Conservation (phyloP, 2,329 filamentous ascomycete genomes). For the Epichloe elymi region DNA sequence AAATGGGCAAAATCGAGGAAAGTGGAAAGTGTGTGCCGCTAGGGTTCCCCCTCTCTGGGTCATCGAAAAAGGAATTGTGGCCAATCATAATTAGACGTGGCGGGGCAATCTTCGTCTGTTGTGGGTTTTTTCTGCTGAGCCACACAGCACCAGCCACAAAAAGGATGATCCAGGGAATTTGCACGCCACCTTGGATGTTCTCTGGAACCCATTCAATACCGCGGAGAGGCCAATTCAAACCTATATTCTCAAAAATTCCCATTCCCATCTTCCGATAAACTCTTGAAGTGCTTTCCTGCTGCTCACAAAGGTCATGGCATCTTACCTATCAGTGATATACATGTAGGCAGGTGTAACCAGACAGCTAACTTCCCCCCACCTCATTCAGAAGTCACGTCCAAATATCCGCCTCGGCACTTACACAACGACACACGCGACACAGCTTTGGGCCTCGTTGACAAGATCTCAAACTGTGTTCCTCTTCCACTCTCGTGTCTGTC, state of each 20-base stretch:
- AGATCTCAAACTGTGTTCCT: not conserved
- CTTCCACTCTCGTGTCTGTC: not conserved
- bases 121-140: not conserved
- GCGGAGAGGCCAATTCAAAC: too few relatives aligned
- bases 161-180: not conserved
- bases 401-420: too few relatives aligned
- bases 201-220: too few relatives aligned
- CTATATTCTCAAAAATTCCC: too few relatives aligned
- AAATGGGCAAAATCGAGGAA: slow-evolving; percentile 26
- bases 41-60: slow-evolving; percentile 21
- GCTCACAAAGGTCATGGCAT: too few relatives aligned
- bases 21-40: slow-evolving; percentile 30
- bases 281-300: not conserved
- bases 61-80: not conserved
- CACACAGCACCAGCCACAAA: slow-evolving; percentile 3
- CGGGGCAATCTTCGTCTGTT: not conserved
- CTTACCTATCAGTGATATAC: too few relatives aligned
- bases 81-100: slow-evolving; percentile 19
- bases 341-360: too few relatives aligned
- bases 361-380: too few relatives aligned
- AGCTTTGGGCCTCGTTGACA: not conserved
- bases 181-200: slow-evolving; percentile 2
- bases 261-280: too few relatives aligned
- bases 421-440: not conserved
- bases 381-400: too few relatives aligned